A percentile compares a stretch with the other conserved stretches of the same genome.
Evolutionary conservation across 2,329 filamentous ascomycete genomes (phyloP).

Genomic region (Fusarium illudens): DNA sequence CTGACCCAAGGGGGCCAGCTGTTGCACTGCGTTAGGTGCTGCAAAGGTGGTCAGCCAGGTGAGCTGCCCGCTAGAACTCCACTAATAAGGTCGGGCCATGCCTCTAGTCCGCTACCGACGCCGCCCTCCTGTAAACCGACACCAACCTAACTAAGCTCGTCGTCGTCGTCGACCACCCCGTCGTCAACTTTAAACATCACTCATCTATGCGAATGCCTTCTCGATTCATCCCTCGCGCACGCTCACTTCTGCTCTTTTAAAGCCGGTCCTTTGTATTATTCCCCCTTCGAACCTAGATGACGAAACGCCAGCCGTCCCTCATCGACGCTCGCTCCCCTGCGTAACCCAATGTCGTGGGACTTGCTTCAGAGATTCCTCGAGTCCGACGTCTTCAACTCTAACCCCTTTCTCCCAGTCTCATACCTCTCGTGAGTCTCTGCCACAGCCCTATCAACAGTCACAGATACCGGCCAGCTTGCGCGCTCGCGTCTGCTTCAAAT

Average conservation of each 20-base stretch:
- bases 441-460: not conserved
- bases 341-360: conserved; percentile 77
- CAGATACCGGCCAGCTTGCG: not conserved
- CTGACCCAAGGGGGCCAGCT: conserved; percentile 5
- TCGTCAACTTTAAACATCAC: conserved; percentile 15
- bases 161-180: conserved; percentile 20
- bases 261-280: conserved; percentile 10
- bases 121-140: conserved; percentile 32
- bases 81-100: conserved; percentile 29
- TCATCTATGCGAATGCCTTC: conserved; percentile 21
- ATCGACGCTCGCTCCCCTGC: conserved; percentile 45
- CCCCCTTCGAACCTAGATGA: conserved; percentile 48
- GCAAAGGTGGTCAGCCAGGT: conserved; percentile 1
- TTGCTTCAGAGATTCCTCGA: conserved; percentile 90
- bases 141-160: conserved; percentile 5
- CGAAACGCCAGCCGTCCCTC: conserved; percentile 47
- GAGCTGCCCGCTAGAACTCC: conserved; percentile 21
- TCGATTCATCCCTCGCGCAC: conserved; percentile 20
- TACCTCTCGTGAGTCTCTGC: conserved; percentile 78
- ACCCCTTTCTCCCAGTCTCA: conserved; percentile 86
- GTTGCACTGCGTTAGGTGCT: not conserved
- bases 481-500: not conserved
- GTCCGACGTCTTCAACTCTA: conserved; percentile 92
- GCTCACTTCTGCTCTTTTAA: not conserved
- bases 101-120: conserved; percentile 18